These are phyloP conservation scores for Pachyrhizus erosus DNA, from an alignment of 306 rosid species.

Conservation along the genomic window DNA sequence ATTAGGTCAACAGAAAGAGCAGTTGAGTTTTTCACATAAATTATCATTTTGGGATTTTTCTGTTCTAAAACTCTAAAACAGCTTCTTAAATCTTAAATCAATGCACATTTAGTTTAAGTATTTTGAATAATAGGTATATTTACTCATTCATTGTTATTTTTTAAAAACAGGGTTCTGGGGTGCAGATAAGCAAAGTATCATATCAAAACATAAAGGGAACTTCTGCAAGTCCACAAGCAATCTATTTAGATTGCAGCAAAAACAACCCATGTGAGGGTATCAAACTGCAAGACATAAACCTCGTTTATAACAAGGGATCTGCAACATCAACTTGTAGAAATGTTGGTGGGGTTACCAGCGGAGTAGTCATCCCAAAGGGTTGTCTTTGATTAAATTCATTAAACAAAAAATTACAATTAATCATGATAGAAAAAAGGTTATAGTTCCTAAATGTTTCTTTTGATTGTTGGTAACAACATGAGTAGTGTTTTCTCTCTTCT, in stretches of 20 bases:
- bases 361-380: slow-evolving; percentile 56
- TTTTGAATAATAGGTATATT: too few relatives aligned
- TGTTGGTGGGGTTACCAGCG: slow-evolving; percentile 45
- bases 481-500: too few relatives aligned
- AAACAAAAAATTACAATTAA: too few relatives aligned
- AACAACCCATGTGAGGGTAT: slow-evolving; percentile 59
- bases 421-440: background rate
- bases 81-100: too few relatives aligned
- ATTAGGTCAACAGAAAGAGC: too few relatives aligned
- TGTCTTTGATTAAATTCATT: slow-evolving; percentile 41
- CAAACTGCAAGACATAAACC: slow-evolving; percentile 52
- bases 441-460: background rate
- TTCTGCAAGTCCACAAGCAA: slow-evolving; percentile 51
- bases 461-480: background rate
- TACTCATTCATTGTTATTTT: background rate
- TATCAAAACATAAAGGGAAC: slow-evolving; percentile 61
- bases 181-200: slow-evolving; percentile 59
- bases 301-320: slow-evolving; percentile 34
- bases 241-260: slow-evolving; percentile 61
- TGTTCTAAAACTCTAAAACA: too few relatives aligned
- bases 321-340: slow-evolving; percentile 55
- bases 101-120: too few relatives aligned
- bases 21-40: too few relatives aligned
- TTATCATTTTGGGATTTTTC: too few relatives aligned
- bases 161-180: slow-evolving; percentile 51